phyloP scores from a whole-genome alignment of 306 rosid species.

The Heteromeles arbutifolia region DNA sequence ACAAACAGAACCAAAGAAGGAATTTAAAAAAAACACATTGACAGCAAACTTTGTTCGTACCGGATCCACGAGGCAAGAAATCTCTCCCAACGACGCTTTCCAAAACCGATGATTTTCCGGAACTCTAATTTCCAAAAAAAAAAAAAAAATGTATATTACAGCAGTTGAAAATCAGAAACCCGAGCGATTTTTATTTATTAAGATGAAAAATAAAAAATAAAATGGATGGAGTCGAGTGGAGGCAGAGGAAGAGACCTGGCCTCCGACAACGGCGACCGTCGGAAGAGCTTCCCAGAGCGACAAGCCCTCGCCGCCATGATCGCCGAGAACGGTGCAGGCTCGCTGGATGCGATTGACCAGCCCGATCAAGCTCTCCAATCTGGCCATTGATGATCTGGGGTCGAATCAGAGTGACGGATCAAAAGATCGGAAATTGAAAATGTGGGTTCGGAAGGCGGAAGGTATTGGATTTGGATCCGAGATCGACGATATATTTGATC shows the following conservation, averaged over 20 bases:
- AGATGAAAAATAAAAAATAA: not conserved
- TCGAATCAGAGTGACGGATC: constrained; percentile 5
- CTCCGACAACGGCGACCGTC: constrained; percentile 96
- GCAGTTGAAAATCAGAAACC: not conserved
- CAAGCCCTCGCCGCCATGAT: constrained; percentile 95
- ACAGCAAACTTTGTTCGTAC: constrained; percentile 16
- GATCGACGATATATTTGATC: not conserved
- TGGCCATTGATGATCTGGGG: constrained; percentile 61
- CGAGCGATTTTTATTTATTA: not conserved
- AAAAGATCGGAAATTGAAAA: not conserved
- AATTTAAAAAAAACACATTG: not conserved
- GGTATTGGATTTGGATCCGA: not conserved
- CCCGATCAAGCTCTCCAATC: constrained; percentile 99
- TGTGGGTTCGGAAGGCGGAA: not conserved
- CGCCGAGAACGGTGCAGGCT: constrained; percentile 95
- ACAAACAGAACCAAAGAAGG: not conserved
- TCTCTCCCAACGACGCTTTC: constrained; percentile 99
- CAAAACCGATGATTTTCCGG: constrained; percentile 91
- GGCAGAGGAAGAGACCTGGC: constrained; percentile 62
- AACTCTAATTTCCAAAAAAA: constrained; percentile 46
- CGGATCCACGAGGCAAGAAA: constrained; percentile 98
- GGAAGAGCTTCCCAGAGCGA: constrained; percentile 99
- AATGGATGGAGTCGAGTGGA: not conserved
- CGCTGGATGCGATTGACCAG: constrained; percentile 89
- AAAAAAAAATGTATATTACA: not conserved